These are phyloP conservation scores for Talaromyces atroroseus DNA, from an alignment of 2,329 filamentous ascomycete species.

Conservation along the genomic window DNA sequence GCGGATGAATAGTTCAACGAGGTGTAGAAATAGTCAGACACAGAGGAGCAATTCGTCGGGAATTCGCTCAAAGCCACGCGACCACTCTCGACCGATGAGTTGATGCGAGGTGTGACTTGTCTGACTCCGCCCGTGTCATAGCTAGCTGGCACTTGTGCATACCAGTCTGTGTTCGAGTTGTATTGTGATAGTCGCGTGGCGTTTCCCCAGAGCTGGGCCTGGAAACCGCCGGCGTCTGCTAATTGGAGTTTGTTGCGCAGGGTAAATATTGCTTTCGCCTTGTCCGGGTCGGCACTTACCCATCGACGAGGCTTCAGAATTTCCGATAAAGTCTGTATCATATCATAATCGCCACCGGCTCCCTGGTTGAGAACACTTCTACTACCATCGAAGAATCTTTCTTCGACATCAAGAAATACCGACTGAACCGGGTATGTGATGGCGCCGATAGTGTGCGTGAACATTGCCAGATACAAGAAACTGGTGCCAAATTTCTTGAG, in stretches of 20 bases:
- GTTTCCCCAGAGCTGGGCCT: not conserved
- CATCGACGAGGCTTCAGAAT: not conserved
- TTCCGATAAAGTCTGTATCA: not conserved
- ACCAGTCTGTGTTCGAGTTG: not conserved
- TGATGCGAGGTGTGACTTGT: constrained; percentile 25
- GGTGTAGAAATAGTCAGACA: constrained; percentile 17
- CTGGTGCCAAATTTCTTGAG: constrained; percentile 19
- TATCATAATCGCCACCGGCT: not conserved
- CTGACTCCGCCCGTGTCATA: constrained; percentile 22
- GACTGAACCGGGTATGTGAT: constrained; percentile 20
- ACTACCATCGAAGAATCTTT: not conserved
- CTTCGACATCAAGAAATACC: constrained; percentile 14
- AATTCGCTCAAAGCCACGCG: constrained; percentile 11
- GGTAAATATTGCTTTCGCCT: not conserved
- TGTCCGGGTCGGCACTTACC: too few relatives aligned
- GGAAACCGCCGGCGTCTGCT: not conserved
- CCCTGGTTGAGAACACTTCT: not conserved
- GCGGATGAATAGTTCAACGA: constrained; percentile 11
- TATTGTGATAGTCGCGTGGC: not conserved
- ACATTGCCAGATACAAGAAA: constrained; percentile 18
- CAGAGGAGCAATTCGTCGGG: constrained; percentile 18
- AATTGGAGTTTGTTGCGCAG: not conserved
- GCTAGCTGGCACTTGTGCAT: constrained; percentile 18
- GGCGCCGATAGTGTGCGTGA: constrained; percentile 16
- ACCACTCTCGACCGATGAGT: constrained; percentile 17